Evolutionary conservation across 495 filamentous ascomycete species (phyloP).

Genomic region (Saxispiralis lemnorum): DNA sequence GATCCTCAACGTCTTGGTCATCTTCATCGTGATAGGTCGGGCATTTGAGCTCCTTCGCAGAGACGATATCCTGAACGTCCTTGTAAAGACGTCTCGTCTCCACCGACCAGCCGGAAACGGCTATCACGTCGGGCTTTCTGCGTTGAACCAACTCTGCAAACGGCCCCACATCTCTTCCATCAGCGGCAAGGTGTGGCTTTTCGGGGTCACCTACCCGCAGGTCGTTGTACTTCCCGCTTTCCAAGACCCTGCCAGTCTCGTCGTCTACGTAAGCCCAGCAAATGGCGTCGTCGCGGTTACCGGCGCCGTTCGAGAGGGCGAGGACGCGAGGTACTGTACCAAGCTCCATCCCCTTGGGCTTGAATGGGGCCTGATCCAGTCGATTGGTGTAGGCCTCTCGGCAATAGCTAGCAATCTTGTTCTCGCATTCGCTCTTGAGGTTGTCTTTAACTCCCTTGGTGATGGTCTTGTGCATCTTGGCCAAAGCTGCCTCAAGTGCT

Average conservation of each 20-base stretch:
- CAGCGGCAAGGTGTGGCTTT: conserved; percentile 9
- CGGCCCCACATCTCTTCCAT: conserved; percentile 40
- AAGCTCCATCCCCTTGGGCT: conserved; percentile 79
- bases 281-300: conserved; percentile 59
- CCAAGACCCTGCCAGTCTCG: conserved; percentile 74
- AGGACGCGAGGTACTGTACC: conserved; percentile 80
- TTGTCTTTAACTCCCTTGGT: conserved; percentile 85
- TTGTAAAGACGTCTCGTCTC: conserved; percentile 73
- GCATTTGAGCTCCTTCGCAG: conserved; percentile 46
- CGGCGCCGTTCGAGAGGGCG: conserved; percentile 65
- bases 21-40: conserved; percentile 60
- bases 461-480: conserved; percentile 67
- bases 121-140: conserved; percentile 75
- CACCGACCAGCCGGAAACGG: conserved; percentile 73
- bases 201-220: conserved; percentile 46
- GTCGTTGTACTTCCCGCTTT: conserved; percentile 71
- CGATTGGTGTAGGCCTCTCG: conserved; percentile 70
- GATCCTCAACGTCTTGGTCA: conserved; percentile 44
- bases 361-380: conserved; percentile 88
- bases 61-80: conserved; percentile 56
- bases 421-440: conserved; percentile 77
- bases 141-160: conserved; percentile 60
- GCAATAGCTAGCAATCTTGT: conserved; percentile 62
- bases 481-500: conserved; percentile 61
- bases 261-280: conserved; percentile 79